phyloP scores from a whole-genome alignment of 2,329 filamentous ascomycete genomes.

The Aureobasidium sp. region DNA sequence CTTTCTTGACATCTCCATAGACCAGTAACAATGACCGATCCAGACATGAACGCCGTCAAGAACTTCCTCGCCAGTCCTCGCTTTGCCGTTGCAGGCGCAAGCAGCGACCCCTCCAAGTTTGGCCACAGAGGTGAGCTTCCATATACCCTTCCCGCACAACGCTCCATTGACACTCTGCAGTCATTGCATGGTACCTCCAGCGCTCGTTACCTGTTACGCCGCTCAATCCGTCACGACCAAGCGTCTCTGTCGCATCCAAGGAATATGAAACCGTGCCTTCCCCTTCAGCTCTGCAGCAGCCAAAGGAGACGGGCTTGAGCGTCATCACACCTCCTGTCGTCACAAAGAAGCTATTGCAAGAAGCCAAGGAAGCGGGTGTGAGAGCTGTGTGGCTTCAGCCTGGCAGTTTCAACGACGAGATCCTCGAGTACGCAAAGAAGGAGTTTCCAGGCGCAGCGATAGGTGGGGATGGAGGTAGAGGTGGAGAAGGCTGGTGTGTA shows the following conservation, averaged over 20 bases:
- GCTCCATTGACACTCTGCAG: conserved; percentile 38
- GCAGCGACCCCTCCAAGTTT: conserved; percentile 75
- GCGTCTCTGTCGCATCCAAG: conserved; percentile 55
- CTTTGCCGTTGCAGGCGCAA: conserved; percentile 87
- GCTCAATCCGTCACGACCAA: conserved; percentile 66
- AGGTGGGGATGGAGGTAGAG: conserved; percentile 60
- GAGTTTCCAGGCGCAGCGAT: conserved; percentile 62
- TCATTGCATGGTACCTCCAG: conserved; percentile 81
- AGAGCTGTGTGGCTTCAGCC: conserved; percentile 84
- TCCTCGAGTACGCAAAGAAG: conserved; percentile 60
- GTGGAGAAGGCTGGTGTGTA: conserved; percentile 77
- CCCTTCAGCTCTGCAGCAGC: conserved; percentile 58
- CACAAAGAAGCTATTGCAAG: conserved; percentile 65
- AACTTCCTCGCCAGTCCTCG: conserved; percentile 72
- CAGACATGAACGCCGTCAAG: conserved; percentile 60
- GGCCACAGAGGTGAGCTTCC: conserved; percentile 67
- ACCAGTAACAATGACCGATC: neutral
- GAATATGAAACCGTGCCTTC: conserved; percentile 59
- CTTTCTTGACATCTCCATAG: neutral
- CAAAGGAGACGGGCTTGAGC: conserved; percentile 66
- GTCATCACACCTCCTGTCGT: conserved; percentile 80
- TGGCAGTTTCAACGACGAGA: conserved; percentile 73
- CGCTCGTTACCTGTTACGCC: conserved; percentile 72
- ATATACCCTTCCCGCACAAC: neutral
- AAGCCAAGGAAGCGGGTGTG: conserved; percentile 68